A percentile compares a stretch with the other conserved stretches of the same genome.
Conservation (phyloP, 768 basidiomycete species). For the Termitomyces bulborhizus region DNA sequence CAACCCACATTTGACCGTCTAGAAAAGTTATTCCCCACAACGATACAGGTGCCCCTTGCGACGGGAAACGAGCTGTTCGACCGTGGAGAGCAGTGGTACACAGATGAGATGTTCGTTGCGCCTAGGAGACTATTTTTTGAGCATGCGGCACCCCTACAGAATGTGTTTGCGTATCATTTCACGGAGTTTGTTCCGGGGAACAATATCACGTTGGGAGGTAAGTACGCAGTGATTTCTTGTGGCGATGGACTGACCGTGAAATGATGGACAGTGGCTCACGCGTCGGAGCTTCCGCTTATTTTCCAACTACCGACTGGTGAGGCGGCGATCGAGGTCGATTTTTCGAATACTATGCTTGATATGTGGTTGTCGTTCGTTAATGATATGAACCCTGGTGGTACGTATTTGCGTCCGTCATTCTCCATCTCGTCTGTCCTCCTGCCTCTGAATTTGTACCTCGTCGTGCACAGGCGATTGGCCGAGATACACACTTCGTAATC, state of each 20-base stretch:
- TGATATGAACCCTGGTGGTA: conserved; percentile 51
- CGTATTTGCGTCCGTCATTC: conserved; percentile 22
- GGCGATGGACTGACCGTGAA: too few species aligned
- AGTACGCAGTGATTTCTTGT: too few species aligned
- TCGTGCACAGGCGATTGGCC: conserved; percentile 38
- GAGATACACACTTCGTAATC: conserved; percentile 26
- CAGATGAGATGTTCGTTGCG: conserved; percentile 49
- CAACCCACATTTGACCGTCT: conserved; percentile 31
- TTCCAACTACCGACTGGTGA: conserved; percentile 39
- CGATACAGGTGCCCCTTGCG: conserved; percentile 41
- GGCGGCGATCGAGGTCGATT: conserved; percentile 31
- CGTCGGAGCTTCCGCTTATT: conserved; percentile 41
- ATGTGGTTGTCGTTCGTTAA: conserved; percentile 53
- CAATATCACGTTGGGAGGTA: conserved; percentile 41
- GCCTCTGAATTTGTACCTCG: not conserved
- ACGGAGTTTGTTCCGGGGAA: conserved; percentile 53
- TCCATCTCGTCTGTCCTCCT: not conserved
- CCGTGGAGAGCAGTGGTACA: conserved; percentile 51
- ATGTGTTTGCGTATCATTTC: conserved; percentile 50
- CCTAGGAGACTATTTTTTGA: conserved; percentile 45
- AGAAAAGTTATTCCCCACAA: conserved; percentile 31
- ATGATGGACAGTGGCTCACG: conserved; percentile 35
- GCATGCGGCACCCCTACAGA: conserved; percentile 38
- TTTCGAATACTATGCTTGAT: conserved; percentile 42
- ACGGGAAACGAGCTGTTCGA: conserved; percentile 58